These are phyloP conservation scores for Volvox africanus DNA, from an alignment of 139 green algal genomes.

Conservation along the genomic window DNA sequence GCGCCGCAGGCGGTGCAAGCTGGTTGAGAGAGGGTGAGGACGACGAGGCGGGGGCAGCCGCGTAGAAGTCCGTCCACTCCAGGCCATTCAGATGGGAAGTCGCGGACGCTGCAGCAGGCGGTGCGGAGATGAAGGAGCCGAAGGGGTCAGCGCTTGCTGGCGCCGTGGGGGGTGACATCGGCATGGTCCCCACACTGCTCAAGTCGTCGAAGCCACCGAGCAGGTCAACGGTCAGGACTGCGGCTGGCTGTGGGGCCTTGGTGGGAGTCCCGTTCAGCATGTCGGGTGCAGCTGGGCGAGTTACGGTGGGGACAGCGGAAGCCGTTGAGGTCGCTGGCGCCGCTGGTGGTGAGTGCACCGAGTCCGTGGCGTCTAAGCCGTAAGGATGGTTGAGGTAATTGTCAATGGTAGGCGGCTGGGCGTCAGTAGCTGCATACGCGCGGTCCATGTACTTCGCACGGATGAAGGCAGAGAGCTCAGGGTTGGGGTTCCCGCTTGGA, in stretches of 20 bases:
- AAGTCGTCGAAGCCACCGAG: conserved; percentile 55
- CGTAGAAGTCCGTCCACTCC: conserved; percentile 57
- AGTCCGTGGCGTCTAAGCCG: not conserved
- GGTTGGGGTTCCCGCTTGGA: conserved; percentile 68
- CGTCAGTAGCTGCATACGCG: conserved; percentile 68
- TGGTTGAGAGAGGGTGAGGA: not conserved
- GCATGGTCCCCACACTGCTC: not conserved
- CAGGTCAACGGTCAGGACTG: conserved; percentile 39
- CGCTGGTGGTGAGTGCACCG: not conserved
- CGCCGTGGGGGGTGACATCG: not conserved
- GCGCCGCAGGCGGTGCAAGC: not conserved
- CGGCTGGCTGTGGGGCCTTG: not conserved
- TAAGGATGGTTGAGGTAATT: conserved; percentile 84
- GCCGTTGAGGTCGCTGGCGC: not conserved
- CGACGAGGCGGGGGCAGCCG: not conserved
- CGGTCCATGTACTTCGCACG: conserved; percentile 83
- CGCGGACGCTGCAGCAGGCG: not conserved
- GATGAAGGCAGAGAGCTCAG: conserved; percentile 89
- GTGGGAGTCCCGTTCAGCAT: not conserved
- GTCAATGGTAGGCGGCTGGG: conserved; percentile 80
- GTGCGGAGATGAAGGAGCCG: conserved; percentile 33
- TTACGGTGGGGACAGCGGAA: not conserved
- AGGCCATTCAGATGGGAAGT: not conserved
- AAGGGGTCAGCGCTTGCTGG: conserved; percentile 23
- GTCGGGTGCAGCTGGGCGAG: not conserved